These are phyloP conservation scores for Boletus bicolor DNA, from an alignment of 768 basidiomycete species.

Conservation along the genomic window DNA sequence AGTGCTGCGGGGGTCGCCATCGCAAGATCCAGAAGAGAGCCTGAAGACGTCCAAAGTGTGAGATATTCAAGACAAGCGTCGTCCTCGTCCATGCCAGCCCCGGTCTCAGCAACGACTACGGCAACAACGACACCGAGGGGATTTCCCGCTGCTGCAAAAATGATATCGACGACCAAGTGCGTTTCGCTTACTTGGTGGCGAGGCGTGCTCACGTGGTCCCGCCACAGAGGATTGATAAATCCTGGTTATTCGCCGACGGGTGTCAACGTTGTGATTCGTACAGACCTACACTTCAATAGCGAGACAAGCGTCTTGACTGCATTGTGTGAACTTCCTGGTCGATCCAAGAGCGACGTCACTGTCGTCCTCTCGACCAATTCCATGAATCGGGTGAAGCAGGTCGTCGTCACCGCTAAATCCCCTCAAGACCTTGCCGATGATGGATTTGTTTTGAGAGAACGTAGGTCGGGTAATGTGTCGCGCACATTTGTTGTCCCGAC, in stretches of 20 bases:
- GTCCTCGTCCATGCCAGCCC: conserved; percentile 9
- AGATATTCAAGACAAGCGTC: conserved; percentile 25
- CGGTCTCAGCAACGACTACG: background rate
- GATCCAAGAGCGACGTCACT: conserved; percentile 53
- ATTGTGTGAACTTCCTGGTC: conserved; percentile 68
- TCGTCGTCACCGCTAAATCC: conserved; percentile 51
- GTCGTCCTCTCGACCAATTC: conserved; percentile 59
- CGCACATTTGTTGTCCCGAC: conserved; percentile 53
- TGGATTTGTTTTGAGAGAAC: conserved; percentile 50
- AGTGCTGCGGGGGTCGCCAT: conserved; percentile 25
- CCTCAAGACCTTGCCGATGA: conserved; percentile 40
- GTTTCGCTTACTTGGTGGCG: conserved; percentile 3
- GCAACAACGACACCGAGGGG: background rate
- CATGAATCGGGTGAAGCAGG: conserved; percentile 60
- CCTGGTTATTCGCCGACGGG: conserved; percentile 20
- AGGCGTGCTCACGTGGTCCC: conserved; percentile 11
- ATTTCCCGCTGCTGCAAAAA: background rate
- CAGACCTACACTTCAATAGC: conserved; percentile 58
- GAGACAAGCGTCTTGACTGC: conserved; percentile 51
- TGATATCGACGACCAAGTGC: conserved; percentile 20
- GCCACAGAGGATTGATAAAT: conserved; percentile 24
- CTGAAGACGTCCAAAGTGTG: conserved; percentile 28
- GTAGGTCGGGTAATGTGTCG: conserved; percentile 49
- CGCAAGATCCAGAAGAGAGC: conserved; percentile 29
- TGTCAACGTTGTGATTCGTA: conserved; percentile 46